Conservation (phyloP, 257 asterid species). For the Pogostemon cablin region DNA sequence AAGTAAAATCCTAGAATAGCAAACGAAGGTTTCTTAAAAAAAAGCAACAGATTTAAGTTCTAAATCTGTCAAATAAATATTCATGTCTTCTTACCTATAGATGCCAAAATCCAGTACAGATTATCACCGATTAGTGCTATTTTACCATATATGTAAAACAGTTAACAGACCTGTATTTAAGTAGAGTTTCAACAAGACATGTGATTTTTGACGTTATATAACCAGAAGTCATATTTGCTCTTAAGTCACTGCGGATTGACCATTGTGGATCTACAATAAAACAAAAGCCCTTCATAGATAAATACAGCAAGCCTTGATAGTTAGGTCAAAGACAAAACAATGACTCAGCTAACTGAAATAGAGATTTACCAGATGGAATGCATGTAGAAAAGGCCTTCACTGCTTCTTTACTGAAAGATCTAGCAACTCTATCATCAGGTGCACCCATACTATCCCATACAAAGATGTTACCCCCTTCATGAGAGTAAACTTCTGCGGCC, state of each 20-base stretch:
- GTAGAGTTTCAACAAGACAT: slow-evolving; percentile 68
- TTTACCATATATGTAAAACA: not conserved
- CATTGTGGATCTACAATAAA: slow-evolving; percentile 44
- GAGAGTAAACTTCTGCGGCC: slow-evolving; percentile 71
- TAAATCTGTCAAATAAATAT: not conserved
- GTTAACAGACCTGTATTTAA: slow-evolving; percentile 68
- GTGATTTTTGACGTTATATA: slow-evolving; percentile 60
- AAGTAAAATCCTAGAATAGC: too few relatives aligned
- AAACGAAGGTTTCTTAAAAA: not conserved
- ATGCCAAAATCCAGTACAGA: not conserved
- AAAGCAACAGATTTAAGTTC: not conserved
- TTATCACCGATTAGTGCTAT: not conserved
- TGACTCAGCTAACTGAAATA: slow-evolving; percentile 1
- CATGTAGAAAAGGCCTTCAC: slow-evolving; percentile 44
- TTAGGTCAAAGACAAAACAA: not conserved
- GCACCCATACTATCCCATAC: slow-evolving; percentile 53
- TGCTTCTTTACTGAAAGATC: slow-evolving; percentile 59
- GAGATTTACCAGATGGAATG: slow-evolving; percentile 57
- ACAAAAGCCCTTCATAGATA: not conserved
- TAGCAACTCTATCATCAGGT: slow-evolving; percentile 42
- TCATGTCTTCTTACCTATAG: not conserved
- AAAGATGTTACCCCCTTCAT: slow-evolving; percentile 39
- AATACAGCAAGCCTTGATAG: slow-evolving; percentile 17
- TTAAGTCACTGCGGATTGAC: slow-evolving; percentile 38
- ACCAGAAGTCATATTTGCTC: slow-evolving; percentile 46